Evolutionary conservation across 352 stramenopile species (phyloP), one percentile per base, ranked within the genome.

Genomic region (Globisporangium spinosum): DNA sequence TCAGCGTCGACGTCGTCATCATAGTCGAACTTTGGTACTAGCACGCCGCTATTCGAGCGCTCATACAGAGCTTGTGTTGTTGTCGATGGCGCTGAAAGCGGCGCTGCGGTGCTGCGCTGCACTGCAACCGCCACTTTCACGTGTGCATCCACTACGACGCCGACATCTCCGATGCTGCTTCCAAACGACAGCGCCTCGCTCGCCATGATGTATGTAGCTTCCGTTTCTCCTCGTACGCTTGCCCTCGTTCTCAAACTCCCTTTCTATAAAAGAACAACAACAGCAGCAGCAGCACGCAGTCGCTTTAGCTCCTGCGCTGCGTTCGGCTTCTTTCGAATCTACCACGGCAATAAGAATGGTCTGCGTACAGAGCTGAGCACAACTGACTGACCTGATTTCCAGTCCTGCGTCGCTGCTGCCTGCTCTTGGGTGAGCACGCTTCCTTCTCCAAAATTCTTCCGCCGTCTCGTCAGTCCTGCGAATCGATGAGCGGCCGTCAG

Each of bases 21-120:
- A 27, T 51, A 66, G 53, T 59, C 67, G n/a, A 64, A 71, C 53
- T 67, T 67, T 49, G 55, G 53, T 54, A 71, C 67, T n/a, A 71
- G 23, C 40, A 71, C 67, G 43, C 67, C 59, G 60, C 67, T 71
- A 35, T 64, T 64, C 40, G 67, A 71, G 35, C 67, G 59, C 59
- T 63, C 61, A 15, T 71, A 70, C 4, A 62, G 32, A 12, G 58
- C 47, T 9, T 13, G 17, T 8, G 49, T n/a, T n/a, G 55, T 9
- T 25, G 51, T 27, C n/a, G 23, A 27, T 38, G 23, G 23, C 10
- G 35, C 25, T n/a, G 65, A 40, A 15, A 35, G 55, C 2, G 32
- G 40, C 5, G 40, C 34, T 22, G 43, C 22, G 35, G 58, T 35
- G 13, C 64, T 64, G 34, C 64, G 56, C 40, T 64, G 54, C 22